phyloP scores from a whole-genome alignment of 306 rosid genomes.

The Vigna unguiculata region DNA sequence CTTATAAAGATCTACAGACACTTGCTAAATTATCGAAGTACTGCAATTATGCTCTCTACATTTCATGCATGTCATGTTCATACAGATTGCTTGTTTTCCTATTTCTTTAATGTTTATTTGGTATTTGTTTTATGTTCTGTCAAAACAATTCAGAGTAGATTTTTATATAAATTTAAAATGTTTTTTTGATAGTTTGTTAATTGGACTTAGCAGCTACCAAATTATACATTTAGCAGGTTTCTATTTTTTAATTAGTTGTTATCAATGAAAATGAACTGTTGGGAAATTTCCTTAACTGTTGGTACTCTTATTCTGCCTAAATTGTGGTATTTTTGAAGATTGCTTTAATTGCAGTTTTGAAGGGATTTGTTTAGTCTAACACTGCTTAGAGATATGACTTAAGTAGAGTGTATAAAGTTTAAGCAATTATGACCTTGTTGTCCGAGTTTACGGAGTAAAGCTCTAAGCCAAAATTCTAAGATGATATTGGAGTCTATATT shows the following conservation, averaged over 20 bases:
- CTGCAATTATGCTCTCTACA: slow-evolving; percentile 32
- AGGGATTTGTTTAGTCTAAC: neutral
- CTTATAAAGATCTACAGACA: slow-evolving; percentile 96
- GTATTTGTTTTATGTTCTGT: slow-evolving; percentile 30
- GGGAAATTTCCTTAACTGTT: neutral
- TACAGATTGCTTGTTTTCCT: slow-evolving; percentile 30
- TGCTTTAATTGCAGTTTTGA: neutral
- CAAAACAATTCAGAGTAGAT: slow-evolving; percentile 28
- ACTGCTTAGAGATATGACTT: neutral
- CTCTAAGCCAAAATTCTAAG: neutral
- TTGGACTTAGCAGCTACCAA: slow-evolving; percentile 33
- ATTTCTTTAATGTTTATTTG: slow-evolving; percentile 22
- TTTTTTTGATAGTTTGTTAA: slow-evolving; percentile 10
- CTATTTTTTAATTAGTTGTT: slow-evolving; percentile 1
- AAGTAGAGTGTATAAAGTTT: neutral
- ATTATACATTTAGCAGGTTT: slow-evolving; percentile 21
- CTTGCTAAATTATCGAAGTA: slow-evolving; percentile 93
- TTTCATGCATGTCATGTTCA: slow-evolving; percentile 40
- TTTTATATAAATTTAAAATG: neutral
- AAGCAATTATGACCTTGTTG: too few species aligned
- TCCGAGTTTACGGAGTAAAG: too few species aligned
- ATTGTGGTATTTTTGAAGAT: neutral
- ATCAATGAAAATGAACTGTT: slow-evolving; percentile 7
- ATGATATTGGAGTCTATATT: neutral
- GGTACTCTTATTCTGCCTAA: neutral